phyloP scores from a whole-genome alignment of 768 basidiomycete species.

The Amanita inopinata region DNA sequence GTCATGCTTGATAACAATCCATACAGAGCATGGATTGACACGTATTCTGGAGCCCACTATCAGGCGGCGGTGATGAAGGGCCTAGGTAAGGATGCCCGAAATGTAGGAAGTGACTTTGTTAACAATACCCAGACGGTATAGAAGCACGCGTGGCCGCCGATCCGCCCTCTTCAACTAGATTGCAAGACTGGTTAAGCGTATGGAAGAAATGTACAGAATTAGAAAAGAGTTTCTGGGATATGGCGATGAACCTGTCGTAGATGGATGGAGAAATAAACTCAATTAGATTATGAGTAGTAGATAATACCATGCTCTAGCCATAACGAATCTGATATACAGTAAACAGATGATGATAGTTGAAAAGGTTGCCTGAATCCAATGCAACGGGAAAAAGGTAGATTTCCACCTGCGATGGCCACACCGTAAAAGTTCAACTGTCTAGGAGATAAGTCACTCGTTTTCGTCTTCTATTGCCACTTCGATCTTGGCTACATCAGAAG shows the following conservation, averaged over 20 bases:
- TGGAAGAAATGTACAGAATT: constrained; percentile 71
- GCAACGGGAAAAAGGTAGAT: too few species aligned
- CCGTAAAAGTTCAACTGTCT: not conserved
- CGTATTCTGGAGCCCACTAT: constrained; percentile 65
- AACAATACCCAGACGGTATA: constrained; percentile 46
- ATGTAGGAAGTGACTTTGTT: too few species aligned
- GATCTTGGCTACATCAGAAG: constrained; percentile 17
- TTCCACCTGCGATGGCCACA: too few species aligned
- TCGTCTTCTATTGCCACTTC: constrained; percentile 24
- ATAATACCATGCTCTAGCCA: too few species aligned
- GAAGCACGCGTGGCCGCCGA: constrained; percentile 52
- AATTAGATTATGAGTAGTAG: not conserved
- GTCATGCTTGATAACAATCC: constrained; percentile 58
- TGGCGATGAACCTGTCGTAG: constrained; percentile 27
- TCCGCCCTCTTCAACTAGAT: constrained; percentile 49
- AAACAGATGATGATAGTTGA: too few species aligned
- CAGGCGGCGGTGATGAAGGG: constrained; percentile 66
- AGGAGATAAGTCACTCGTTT: not conserved
- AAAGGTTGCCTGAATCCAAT: too few species aligned
- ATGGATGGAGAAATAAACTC: not conserved
- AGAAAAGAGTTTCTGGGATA: constrained; percentile 86
- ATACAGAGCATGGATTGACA: constrained; percentile 70
- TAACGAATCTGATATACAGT: too few species aligned
- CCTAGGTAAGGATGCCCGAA: constrained; percentile 66
- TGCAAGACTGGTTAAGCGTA: constrained; percentile 57